A percentile compares a stretch with the other conserved stretches of the same genome.
phyloP scores from a whole-genome alignment of 768 basidiomycete species.

The Tricholomella constricta region DNA sequence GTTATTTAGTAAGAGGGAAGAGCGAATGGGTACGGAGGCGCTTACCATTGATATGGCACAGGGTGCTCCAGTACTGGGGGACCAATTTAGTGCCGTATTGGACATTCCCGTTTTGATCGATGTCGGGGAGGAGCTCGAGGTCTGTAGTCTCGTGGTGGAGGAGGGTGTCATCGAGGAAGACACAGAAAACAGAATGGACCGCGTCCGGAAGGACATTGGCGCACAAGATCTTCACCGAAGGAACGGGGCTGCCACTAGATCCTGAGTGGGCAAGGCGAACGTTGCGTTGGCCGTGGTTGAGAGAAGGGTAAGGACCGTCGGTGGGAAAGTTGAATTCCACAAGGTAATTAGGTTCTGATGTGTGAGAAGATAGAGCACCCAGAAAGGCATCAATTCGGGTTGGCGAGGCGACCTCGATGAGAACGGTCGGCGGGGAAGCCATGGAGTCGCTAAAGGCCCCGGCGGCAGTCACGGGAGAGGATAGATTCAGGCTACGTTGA shows the following conservation, averaged over 20 bases:
- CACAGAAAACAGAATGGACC: conserved; percentile 23
- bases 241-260: conserved; percentile 14
- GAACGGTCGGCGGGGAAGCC: conserved; percentile 5
- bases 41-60: conserved; percentile 24
- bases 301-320: conserved; percentile 4
- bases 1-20: not conserved
- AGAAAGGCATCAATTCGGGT: not conserved
- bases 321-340: conserved; percentile 8
- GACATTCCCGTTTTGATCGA: not conserved
- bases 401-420: conserved; percentile 13
- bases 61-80: conserved; percentile 25
- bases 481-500: not conserved
- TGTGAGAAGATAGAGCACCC: not conserved
- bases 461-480: not conserved
- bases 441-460: not conserved
- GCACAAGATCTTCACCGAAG: conserved; percentile 23
- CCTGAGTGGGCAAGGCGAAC: conserved; percentile 18
- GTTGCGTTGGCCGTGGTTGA: conserved; percentile 7
- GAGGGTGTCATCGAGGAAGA: conserved; percentile 23
- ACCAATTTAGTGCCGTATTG: conserved; percentile 22
- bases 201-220: conserved; percentile 14
- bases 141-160: conserved; percentile 26
- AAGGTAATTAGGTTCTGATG: conserved; percentile 8
- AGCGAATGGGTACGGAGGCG: no score
- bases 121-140: conserved; percentile 11